Percentiles rank a stretch among this genome's conserved stretches.
These are phyloP conservation scores for Cryptosporidium xiaoi DNA, from an alignment of 169 alveolate genomes.

Conservation along the genomic window DNA sequence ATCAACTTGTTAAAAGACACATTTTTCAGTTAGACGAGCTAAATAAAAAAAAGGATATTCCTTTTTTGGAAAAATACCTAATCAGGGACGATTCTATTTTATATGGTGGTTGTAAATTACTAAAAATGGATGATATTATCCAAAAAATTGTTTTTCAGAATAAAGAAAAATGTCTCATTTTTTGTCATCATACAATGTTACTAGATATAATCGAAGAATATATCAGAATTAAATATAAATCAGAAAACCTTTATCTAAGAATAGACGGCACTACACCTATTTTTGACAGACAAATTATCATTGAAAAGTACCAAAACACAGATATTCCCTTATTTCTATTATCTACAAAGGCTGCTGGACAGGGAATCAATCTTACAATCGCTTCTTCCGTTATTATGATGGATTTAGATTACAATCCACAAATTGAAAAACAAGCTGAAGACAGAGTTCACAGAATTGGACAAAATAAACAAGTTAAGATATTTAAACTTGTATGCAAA, in stretches of 20 bases:
- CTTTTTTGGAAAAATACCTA: constrained; percentile 4
- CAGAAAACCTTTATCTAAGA: constrained; percentile 81
- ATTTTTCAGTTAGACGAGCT: too few relatives aligned
- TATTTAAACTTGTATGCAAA: constrained; percentile 89
- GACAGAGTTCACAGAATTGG: constrained; percentile 94
- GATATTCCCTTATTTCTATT: constrained; percentile 90
- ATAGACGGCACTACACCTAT: constrained; percentile 96
- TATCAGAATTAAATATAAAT: constrained; percentile 78
- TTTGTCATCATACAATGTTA: constrained; percentile 91
- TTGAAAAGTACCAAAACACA: constrained; percentile 83
- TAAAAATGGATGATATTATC: constrained; percentile 41
- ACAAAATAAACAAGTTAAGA: constrained; percentile 90
- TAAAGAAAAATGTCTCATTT: constrained; percentile 89
- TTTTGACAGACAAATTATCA: constrained; percentile 90
- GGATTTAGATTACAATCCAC: constrained; percentile 95
- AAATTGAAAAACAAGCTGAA: constrained; percentile 94
- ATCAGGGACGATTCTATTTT: constrained; percentile 22
- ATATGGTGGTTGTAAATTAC: constrained; percentile 49
- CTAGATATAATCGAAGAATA: constrained; percentile 91
- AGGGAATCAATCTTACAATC: constrained; percentile 96
- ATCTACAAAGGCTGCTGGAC: constrained; percentile 98
- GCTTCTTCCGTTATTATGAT: constrained; percentile 98
- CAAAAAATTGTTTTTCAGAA: constrained; percentile 18
- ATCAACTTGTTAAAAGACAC: constrained; percentile 76
- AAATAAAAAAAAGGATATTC: constrained; percentile 76